Evolutionary conservation across 2,329 filamentous ascomycete genomes (phyloP).

Genomic region (Beauveria sp.): DNA sequence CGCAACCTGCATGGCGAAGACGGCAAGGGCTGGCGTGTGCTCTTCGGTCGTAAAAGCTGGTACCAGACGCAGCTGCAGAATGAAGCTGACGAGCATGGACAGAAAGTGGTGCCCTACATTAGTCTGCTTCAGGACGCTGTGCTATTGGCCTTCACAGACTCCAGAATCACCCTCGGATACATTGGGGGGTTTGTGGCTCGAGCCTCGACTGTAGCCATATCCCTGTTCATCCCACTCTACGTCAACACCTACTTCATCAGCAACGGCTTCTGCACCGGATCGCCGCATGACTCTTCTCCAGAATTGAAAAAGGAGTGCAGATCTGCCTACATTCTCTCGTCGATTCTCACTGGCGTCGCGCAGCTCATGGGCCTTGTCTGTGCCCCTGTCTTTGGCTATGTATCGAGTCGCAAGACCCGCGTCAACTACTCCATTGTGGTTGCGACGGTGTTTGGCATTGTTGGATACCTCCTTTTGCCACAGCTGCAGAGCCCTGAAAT

Average conservation of each 20-base stretch:
- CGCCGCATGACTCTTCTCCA: slow-evolving; percentile 53
- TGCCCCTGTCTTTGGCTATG: slow-evolving; percentile 80
- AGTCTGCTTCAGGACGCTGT: slow-evolving; percentile 56
- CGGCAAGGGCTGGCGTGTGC: slow-evolving; percentile 60
- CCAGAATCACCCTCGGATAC: slow-evolving; percentile 78
- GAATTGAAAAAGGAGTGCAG: slow-evolving; percentile 82
- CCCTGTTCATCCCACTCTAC: slow-evolving; percentile 87
- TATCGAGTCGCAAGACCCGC: slow-evolving; percentile 59
- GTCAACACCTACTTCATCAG: slow-evolving; percentile 85
- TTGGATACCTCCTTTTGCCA: slow-evolving; percentile 72
- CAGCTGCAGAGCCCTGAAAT: slow-evolving; percentile 71
- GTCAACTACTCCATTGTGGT: slow-evolving; percentile 69
- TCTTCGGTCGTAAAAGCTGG: slow-evolving; percentile 37
- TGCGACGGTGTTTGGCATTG: slow-evolving; percentile 64
- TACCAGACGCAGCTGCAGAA: slow-evolving; percentile 17
- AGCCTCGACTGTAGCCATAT: slow-evolving; percentile 90
- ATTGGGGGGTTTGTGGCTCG: slow-evolving; percentile 91
- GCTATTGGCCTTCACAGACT: slow-evolving; percentile 64
- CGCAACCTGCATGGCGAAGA: slow-evolving; percentile 64
- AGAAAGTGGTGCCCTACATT: slow-evolving; percentile 46
- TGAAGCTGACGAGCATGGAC: slow-evolving; percentile 18
- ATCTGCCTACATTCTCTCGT: slow-evolving; percentile 79
- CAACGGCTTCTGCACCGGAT: slow-evolving; percentile 68
- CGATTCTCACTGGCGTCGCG: slow-evolving; percentile 80
- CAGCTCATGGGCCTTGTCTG: slow-evolving; percentile 79